These are phyloP conservation scores for Monilinia aucupariae DNA, from an alignment of 2,329 filamentous ascomycete species.

Conservation along the genomic window DNA sequence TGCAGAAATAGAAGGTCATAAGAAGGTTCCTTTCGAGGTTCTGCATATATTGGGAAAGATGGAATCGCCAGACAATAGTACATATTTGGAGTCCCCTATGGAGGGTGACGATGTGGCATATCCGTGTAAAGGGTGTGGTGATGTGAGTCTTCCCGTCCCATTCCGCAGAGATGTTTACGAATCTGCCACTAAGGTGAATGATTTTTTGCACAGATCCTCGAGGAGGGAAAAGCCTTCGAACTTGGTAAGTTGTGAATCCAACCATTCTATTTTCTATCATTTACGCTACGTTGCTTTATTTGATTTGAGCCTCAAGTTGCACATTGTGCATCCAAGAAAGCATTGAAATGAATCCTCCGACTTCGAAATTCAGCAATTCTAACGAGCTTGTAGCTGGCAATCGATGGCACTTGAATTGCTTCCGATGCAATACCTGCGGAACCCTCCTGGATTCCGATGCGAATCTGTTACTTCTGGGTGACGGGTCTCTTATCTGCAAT, in stretches of 20 bases:
- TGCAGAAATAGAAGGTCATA: conserved; percentile 22
- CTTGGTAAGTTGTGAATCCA: conserved; percentile 58
- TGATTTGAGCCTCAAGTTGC: conserved; percentile 16
- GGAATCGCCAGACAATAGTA: conserved; percentile 49
- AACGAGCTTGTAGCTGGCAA: conserved; percentile 64
- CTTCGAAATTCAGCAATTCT: conserved; percentile 21
- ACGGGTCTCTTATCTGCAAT: conserved; percentile 97
- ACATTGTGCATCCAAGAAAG: conserved; percentile 11
- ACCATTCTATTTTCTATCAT: not conserved
- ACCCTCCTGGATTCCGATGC: conserved; percentile 97
- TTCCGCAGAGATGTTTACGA: conserved; percentile 3
- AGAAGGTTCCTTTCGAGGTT: conserved; percentile 18
- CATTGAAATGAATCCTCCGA: conserved; percentile 13
- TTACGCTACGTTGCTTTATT: conserved; percentile 15
- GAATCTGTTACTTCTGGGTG: conserved; percentile 91
- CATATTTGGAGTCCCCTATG: conserved; percentile 43
- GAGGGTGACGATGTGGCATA: conserved; percentile 76
- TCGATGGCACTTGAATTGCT: conserved; percentile 98
- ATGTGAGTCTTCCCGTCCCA: conserved; percentile 51
- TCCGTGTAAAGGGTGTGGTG: conserved; percentile 88
- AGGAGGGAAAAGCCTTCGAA: conserved; percentile 98
- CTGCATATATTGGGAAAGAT: conserved; percentile 35
- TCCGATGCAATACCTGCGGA: conserved; percentile 91
- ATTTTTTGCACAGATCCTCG: conserved; percentile 64
- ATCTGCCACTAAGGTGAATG: conserved; percentile 25